Conservation (phyloP, 2,329 filamentous ascomycete species). For the Aspergillus melleus region DNA sequence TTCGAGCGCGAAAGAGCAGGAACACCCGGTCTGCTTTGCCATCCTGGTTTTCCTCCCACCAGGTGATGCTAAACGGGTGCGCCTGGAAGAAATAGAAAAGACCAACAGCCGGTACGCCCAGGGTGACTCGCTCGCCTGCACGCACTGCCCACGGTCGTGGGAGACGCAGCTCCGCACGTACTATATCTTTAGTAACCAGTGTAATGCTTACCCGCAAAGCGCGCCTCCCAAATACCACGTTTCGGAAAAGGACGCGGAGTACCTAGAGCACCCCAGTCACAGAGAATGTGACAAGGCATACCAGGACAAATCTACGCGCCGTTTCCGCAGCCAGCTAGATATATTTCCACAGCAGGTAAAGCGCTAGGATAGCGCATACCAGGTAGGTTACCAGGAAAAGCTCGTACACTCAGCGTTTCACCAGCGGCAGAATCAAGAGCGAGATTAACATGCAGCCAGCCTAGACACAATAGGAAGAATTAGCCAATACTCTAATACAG, state of each 20-base stretch:
- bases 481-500: neutral
- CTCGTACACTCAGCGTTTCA: conserved; percentile 2
- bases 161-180: conserved; percentile 9
- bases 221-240: conserved; percentile 11
- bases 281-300: neutral
- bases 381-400: conserved; percentile 1
- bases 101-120: conserved; percentile 19
- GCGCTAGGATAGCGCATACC: neutral
- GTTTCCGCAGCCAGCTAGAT: neutral
- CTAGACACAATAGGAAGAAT: neutral
- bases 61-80: conserved; percentile 30
- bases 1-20: conserved; percentile 25
- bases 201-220: conserved; percentile 3
- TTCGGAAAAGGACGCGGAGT: conserved; percentile 6
- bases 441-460: conserved; percentile 5
- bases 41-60: conserved; percentile 18
- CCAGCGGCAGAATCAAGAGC: neutral
- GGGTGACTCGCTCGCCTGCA: conserved; percentile 22
- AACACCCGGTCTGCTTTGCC: conserved; percentile 16
- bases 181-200: neutral
- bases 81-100: conserved; percentile 26
- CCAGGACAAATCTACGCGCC: neutral
- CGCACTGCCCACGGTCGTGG: conserved; percentile 18
- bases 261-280: neutral
- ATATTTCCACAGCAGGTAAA: conserved; percentile 1